Base-by-base conservation (phyloP, 345 rosid species). In the Rubroshorea leprosula region DNA sequence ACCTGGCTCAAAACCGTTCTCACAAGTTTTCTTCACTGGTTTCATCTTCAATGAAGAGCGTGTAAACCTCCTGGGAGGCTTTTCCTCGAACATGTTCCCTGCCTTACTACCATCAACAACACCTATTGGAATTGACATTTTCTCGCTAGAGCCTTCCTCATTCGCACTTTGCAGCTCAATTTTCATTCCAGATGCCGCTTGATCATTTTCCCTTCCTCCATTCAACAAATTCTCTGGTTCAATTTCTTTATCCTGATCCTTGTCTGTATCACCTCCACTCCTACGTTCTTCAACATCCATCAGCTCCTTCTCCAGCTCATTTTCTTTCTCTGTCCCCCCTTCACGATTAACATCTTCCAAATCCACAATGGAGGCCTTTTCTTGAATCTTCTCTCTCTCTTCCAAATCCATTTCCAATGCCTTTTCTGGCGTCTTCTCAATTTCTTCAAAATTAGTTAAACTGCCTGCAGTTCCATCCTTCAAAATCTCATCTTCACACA, bases 61-160 rank as follows among this genome's bases (percentile, higher is more conserved):
- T 0, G 94, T 86, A 69, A 81, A 76, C 71, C 86, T 75, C 62
- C 71, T 68, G 7, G 58, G 39, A 1, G 81, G 68, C 59, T 62
- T 74, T 13, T 25, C 68, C 51, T 66, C 24, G 10, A 24, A 35
- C 53, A 25, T 56, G 38, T 63, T 70, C 23, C 44, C 68, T 18
- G 38, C 14, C 69, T 67, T 70, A 25, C 41, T 66, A 24, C 60
- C 63, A 39, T 29, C 63, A 43, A 29, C 38, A n/a, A 58, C 55
- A 19, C 31, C 35, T 55, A 38, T 51, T 35, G 53, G 60, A 65
- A 58, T 25, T 19, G 74, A 60, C 50, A 65, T 41, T 0, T 5
- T 56, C 49, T 41, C 58, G 25, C 47, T 48, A 13, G 49, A 27
- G 48, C 58, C 59, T 20, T 60, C 77, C 65, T 1, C 44, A 43